Conservation (phyloP, 1,284 basidiomycete species). For the Naganishia cerealis region DNA sequence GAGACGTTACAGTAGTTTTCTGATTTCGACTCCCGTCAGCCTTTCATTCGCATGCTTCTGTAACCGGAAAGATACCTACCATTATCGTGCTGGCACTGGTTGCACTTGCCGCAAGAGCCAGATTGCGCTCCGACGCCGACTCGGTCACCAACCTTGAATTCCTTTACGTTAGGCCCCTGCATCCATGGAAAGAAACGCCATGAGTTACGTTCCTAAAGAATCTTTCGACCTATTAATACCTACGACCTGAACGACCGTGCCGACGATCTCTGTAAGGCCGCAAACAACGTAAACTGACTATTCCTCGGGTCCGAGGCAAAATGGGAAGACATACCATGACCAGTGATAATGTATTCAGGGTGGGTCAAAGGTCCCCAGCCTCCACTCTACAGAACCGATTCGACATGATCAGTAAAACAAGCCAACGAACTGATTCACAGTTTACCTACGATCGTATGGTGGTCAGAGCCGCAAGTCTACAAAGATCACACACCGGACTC, state of each 20-base stretch:
- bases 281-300: background rate
- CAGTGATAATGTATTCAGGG: slow-evolving; percentile 53
- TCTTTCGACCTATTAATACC: background rate
- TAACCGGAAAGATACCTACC: slow-evolving; percentile 41
- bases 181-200: background rate
- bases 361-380: slow-evolving; percentile 51
- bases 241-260: slow-evolving; percentile 54
- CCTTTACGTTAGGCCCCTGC: slow-evolving; percentile 51
- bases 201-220: background rate
- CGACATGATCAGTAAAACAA: background rate
- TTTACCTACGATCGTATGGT: slow-evolving; percentile 47
- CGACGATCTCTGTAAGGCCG: slow-evolving; percentile 48
- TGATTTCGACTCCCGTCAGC: slow-evolving; percentile 15
- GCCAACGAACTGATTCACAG: background rate
- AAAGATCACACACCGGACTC: background rate
- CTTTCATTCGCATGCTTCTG: slow-evolving; percentile 28
- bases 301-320: background rate
- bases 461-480: slow-evolving; percentile 40
- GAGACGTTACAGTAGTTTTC: slow-evolving; percentile 55
- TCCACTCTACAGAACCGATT: slow-evolving; percentile 36
- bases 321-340: slow-evolving; percentile 45
- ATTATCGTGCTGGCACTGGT: slow-evolving; percentile 51
- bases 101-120: slow-evolving; percentile 51
- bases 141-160: slow-evolving; percentile 56
- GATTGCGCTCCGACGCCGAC: slow-evolving; percentile 58